Conservation (phyloP, 1,139 yeast species). For the Candida buenavistaensis region DNA sequence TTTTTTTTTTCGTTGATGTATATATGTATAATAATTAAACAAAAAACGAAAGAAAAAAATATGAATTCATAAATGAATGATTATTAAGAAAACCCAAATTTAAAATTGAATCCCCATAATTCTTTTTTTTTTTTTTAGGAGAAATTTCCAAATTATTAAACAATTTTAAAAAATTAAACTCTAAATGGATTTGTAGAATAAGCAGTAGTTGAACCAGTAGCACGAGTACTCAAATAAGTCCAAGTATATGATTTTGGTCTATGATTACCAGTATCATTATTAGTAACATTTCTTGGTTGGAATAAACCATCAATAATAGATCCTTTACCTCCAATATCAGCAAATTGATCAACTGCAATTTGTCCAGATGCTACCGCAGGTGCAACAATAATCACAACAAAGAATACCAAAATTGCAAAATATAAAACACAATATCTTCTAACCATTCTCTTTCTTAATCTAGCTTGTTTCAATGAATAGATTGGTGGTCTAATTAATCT, state of each 20-base stretch:
- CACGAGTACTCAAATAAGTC: constrained; percentile 45
- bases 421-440: constrained; percentile 88
- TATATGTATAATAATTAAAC: neutral
- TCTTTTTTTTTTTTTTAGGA: no score
- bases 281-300: constrained; percentile 81
- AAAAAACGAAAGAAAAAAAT: neutral
- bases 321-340: constrained; percentile 28
- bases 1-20: neutral
- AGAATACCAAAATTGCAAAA: constrained; percentile 66
- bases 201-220: constrained; percentile 55
- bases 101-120: no score
- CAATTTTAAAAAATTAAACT: neutral
- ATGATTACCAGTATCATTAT: constrained; percentile 78
- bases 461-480: constrained; percentile 94
- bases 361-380: constrained; percentile 77
- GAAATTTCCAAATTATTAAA: neutral
- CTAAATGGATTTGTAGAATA: constrained; percentile 61
- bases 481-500: constrained; percentile 99
- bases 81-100: neutral
- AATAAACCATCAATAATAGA: constrained; percentile 69
- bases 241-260: constrained; percentile 50
- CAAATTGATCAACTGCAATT: constrained; percentile 27
- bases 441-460: constrained; percentile 98
- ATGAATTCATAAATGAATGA: constrained; percentile 4
- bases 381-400: constrained; percentile 79